These are phyloP conservation scores for Umbelopsis sp. DNA, from an alignment of 192 early-diverging fungal genomes.

Conservation along the genomic window DNA sequence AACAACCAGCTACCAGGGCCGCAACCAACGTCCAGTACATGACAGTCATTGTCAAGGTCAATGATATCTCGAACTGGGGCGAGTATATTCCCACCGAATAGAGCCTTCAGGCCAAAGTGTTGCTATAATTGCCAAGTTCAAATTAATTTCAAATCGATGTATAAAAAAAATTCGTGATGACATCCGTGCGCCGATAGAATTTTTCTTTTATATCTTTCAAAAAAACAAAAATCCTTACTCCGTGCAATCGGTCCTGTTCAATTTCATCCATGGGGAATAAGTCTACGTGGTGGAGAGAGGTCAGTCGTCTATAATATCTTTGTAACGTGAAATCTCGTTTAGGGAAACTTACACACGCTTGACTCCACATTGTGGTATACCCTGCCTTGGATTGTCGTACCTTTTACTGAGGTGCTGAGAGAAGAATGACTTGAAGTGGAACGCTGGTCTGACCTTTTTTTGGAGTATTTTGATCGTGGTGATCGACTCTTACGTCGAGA, in stretches of 20 bases:
- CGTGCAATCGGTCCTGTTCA: slow-evolving; percentile 9
- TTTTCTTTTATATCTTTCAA: not conserved
- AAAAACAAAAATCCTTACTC: not conserved
- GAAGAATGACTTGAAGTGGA: not conserved
- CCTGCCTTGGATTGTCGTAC: not conserved
- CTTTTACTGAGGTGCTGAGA: not conserved
- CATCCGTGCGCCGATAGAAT: slow-evolving; percentile 13
- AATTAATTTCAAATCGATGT: not conserved
- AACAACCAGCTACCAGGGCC: slow-evolving; percentile 31
- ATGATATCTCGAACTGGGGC: not conserved
- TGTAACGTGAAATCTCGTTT: not conserved
- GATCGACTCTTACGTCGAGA: not conserved
- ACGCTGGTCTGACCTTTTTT: not conserved
- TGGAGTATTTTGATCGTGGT: not conserved
- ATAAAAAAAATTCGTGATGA: not conserved
- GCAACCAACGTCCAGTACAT: slow-evolving; percentile 27
- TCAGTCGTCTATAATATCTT: too few relatives aligned
- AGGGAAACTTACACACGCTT: slow-evolving; percentile 1
- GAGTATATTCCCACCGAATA: slow-evolving; percentile 18
- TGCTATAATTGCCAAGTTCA: not conserved
- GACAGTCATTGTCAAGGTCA: slow-evolving; percentile 14
- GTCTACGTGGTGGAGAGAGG: not conserved
- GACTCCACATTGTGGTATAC: slow-evolving; percentile 15
- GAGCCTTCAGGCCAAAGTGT: slow-evolving; percentile 4
- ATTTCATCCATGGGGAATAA: slow-evolving; percentile 10